phyloP scores from a whole-genome alignment of 345 rosid species.

The Gossypium herbaceum region DNA sequence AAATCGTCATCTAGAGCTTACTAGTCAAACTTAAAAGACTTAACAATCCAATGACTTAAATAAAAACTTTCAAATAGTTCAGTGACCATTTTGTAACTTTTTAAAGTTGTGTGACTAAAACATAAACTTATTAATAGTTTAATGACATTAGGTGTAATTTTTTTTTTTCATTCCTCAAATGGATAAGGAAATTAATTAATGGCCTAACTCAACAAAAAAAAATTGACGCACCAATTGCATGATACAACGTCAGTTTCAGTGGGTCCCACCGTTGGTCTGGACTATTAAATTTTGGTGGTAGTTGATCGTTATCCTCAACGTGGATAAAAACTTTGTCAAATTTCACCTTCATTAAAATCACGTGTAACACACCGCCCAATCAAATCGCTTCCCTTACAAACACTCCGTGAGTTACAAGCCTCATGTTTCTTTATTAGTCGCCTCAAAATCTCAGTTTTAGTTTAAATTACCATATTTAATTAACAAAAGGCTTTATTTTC shows the following conservation, averaged over 20 bases:
- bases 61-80: no score
- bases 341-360: neutral
- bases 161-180: neutral
- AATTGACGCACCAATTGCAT: neutral
- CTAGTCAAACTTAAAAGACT: no score
- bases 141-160: no score
- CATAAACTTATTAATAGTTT: no score
- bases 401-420: neutral
- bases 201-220: neutral
- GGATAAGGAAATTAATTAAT: neutral
- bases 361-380: constrained; percentile 13
- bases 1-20: no score
- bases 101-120: fast-evolving
- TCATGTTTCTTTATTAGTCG: neutral
- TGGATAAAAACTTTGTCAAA: neutral
- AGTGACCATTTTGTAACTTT: no score
- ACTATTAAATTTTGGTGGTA: neutral
- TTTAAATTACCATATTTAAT: neutral
- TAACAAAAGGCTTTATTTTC: no score
- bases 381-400: neutral
- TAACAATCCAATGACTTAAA: no score
- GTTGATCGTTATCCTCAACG: constrained; percentile 20
- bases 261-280: constrained; percentile 5
- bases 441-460: neutral
- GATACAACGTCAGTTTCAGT: neutral